phyloP scores from a whole-genome alignment of 805 yeast genomes.

The Teunomyces lycoperdinae region DNA sequence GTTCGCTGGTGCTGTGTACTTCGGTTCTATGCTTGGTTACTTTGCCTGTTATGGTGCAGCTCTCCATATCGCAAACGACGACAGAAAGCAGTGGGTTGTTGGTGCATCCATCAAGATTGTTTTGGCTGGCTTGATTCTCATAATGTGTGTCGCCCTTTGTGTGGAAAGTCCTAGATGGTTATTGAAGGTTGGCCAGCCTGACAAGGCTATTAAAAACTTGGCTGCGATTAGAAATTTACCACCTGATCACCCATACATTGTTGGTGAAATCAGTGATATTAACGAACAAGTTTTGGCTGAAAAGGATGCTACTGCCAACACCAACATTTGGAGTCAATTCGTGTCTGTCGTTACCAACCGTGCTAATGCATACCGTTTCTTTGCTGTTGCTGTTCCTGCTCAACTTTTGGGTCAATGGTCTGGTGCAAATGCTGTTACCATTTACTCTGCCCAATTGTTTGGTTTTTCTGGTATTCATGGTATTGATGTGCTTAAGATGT shows the following conservation, averaged over 20 bases:
- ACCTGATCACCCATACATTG: slow-evolving; percentile 21
- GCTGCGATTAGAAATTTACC: slow-evolving; percentile 19
- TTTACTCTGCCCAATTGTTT: slow-evolving; percentile 22
- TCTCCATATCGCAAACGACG: slow-evolving; percentile 18
- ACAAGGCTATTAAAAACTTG: slow-evolving; percentile 17
- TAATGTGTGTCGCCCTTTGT: slow-evolving; percentile 17
- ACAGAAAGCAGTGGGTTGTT: slow-evolving; percentile 19
- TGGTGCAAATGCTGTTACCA: slow-evolving; percentile 25
- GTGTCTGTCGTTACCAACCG: slow-evolving; percentile 15
- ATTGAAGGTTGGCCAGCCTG: slow-evolving; percentile 16
- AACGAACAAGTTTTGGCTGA: slow-evolving; percentile 20
- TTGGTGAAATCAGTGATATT: slow-evolving; percentile 22
- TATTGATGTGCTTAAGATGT: slow-evolving; percentile 19
- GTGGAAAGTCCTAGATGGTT: slow-evolving; percentile 25
- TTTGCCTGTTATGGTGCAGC: slow-evolving; percentile 49
- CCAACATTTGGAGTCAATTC: slow-evolving; percentile 10
- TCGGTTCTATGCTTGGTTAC: slow-evolving; percentile 20
- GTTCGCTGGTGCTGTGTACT: slow-evolving; percentile 24
- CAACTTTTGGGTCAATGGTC: slow-evolving; percentile 25
- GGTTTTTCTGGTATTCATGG: slow-evolving; percentile 20
- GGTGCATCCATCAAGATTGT: slow-evolving; percentile 20
- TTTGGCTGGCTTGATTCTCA: slow-evolving; percentile 18
- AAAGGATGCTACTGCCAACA: slow-evolving; percentile 16
- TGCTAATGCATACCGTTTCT: slow-evolving; percentile 21
- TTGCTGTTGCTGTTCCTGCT: slow-evolving; percentile 15